Evolutionary conservation across 2,329 filamentous ascomycete species (phyloP), one percentile per base, ranked within the genome.

Genomic region (Nannizziopsis arthrosporioides): DNA sequence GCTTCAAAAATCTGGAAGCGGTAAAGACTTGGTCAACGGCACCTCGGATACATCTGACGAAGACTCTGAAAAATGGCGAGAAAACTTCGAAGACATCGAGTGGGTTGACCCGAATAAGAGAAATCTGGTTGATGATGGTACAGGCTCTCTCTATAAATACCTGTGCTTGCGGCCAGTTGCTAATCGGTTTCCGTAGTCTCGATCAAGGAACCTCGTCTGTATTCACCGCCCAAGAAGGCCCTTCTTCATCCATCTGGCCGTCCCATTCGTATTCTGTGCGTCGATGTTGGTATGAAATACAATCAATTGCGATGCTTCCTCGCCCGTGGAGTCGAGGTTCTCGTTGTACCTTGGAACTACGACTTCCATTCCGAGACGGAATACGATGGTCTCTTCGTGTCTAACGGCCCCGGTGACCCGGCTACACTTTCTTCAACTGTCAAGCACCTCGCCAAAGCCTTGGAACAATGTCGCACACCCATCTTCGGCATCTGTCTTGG

Each of bases 271-370:
- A 82, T 98, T 53, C 74, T 96, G 44, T 94, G 88, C 64, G 78
- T 98, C 57, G 92, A 98, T 71, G 90, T 98, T 57, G 92, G 92
- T 65, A 82, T 96, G 74, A 98, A 98, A 71, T 95, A 86, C 72
- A 98, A 96, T 72, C 92, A 98, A 72, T 76, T 98, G 59, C 80
- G 92, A 57, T 98, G 92, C 71, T 81, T 98, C 60, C 75, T 98
- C 51, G 82, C 81, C 60, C 81, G 92, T 57, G 92, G 92, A 48
- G 84, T 96, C 48, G 92, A 98, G 65, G 89, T 96, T 43, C 72
- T 94, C 55, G 87, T 95, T 49, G 89, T 92, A 54, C 92, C 92
- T 8, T 98, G 90, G 89, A 82, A 98, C 70, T 88, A 95, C 62
- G 84, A 96, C 66, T 88, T 96, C 65, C 80, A 82, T 47, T 70